Conservation (phyloP, 2,329 filamentous ascomycete genomes). For the Harringtonia aguacate region DNA sequence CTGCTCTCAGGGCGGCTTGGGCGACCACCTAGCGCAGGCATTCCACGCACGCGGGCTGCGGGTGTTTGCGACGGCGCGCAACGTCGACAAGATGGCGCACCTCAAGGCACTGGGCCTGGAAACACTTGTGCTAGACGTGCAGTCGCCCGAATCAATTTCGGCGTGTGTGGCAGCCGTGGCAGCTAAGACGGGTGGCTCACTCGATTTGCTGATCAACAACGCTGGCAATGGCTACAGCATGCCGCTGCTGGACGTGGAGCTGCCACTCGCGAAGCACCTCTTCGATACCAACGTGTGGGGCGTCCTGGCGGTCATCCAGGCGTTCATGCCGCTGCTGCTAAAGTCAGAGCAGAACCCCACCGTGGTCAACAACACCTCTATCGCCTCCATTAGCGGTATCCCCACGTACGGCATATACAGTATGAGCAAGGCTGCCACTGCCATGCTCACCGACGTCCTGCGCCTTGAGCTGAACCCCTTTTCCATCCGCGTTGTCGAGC, state of each 20-base stretch:
- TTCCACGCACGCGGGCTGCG: constrained; percentile 24
- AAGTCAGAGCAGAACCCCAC: background rate
- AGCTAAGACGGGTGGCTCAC: constrained; percentile 15
- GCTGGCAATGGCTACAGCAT: constrained; percentile 22
- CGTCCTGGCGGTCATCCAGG: constrained; percentile 25
- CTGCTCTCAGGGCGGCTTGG: constrained; percentile 27
- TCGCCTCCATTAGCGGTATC: constrained; percentile 5
- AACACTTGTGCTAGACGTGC: constrained; percentile 30
- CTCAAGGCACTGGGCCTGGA: constrained; percentile 22
- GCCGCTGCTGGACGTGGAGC: constrained; percentile 21
- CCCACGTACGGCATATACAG: constrained; percentile 12
- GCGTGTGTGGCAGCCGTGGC: constrained; percentile 20
- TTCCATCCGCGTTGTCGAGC: constrained; percentile 17
- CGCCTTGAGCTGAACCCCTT: constrained; percentile 22
- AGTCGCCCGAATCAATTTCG: constrained; percentile 20
- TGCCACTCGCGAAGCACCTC: constrained; percentile 17
- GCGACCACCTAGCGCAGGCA: constrained; percentile 26
- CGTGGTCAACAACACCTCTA: constrained; percentile 18
- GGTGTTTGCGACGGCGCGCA: constrained; percentile 30
- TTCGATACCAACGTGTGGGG: constrained; percentile 29
- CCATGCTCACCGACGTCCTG: constrained; percentile 17
- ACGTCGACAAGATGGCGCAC: constrained; percentile 20
- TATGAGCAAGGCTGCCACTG: constrained; percentile 18
- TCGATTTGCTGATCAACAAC: constrained; percentile 34
- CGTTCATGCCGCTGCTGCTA: constrained; percentile 26